Evolutionary conservation across 331 rosid species (phyloP).

Genomic region (Malus hybrid): DNA sequence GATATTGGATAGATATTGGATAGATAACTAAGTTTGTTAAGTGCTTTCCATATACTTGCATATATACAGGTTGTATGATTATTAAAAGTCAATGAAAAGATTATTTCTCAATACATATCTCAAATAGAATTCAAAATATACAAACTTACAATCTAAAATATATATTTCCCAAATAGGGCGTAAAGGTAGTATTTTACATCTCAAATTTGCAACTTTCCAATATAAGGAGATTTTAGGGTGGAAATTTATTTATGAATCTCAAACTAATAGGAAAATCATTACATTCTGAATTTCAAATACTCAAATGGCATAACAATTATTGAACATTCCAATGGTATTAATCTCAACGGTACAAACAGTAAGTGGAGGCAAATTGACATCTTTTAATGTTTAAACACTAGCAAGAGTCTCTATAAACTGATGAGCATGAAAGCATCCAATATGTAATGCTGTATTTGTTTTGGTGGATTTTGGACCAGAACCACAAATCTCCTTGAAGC

Average conservation of each 20-base stretch:
- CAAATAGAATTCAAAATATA: neutral
- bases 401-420: conserved; percentile 23
- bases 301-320: neutral
- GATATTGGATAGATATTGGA: no score
- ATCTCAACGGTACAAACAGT: neutral
- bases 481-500: conserved; percentile 13
- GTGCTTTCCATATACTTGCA: no score
- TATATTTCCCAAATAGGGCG: neutral
- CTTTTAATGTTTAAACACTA: conserved; percentile 9
- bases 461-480: neutral
- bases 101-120: no score
- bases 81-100: no score
- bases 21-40: no score
- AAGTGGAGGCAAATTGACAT: neutral
- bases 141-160: neutral
- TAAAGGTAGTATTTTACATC: no score
- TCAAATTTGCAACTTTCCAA: neutral
- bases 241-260: neutral
- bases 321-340: neutral
- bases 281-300: neutral
- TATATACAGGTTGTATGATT: no score
- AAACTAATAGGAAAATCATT: neutral
- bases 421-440: conserved; percentile 16
- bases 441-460: neutral
- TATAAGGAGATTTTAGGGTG: neutral